Conservation (phyloP, 805 yeast genomes). For the Nakazawaea sp. region DNA sequence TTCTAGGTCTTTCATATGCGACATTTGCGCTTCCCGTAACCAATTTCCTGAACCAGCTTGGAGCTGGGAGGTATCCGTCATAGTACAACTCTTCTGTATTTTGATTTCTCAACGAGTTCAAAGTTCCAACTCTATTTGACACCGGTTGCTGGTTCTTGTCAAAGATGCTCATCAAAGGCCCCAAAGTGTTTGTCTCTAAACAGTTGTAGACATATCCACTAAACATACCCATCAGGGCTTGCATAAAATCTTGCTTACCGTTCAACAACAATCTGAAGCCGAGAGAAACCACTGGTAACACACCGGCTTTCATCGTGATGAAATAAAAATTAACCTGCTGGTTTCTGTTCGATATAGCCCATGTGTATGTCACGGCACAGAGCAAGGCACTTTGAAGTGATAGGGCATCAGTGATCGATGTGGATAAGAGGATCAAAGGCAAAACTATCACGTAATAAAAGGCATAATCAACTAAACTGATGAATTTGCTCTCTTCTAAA, state of each 20-base stretch:
- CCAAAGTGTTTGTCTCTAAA: slow-evolving; percentile 49
- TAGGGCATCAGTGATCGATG: slow-evolving; percentile 23
- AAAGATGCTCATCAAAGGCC: slow-evolving; percentile 34
- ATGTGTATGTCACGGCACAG: slow-evolving; percentile 51
- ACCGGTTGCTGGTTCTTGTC: slow-evolving; percentile 15
- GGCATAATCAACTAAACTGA: slow-evolving; percentile 45
- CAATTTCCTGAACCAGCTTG: slow-evolving; percentile 31
- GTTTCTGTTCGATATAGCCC: slow-evolving; percentile 54
- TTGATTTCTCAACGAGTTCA: slow-evolving; percentile 18
- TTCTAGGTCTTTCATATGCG: slow-evolving; percentile 11
- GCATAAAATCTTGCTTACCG: slow-evolving; percentile 32
- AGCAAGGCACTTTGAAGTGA: slow-evolving; percentile 33
- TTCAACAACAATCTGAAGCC: slow-evolving; percentile 38
- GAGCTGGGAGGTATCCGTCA: slow-evolving; percentile 53
- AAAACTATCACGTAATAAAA: slow-evolving; percentile 46
- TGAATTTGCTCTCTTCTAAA: slow-evolving; percentile 46
- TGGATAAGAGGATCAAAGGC: slow-evolving; percentile 33
- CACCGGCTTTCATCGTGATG: slow-evolving; percentile 48
- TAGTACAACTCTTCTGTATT: slow-evolving; percentile 32
- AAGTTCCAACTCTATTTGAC: slow-evolving; percentile 23
- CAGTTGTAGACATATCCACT: slow-evolving; percentile 59
- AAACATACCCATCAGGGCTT: slow-evolving; percentile 41
- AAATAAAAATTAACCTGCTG: slow-evolving; percentile 45
- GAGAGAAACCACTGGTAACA: slow-evolving; percentile 37
- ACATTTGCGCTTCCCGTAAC: slow-evolving; percentile 17